Percentiles rank a stretch among this genome's conserved stretches.
Evolutionary conservation across 805 yeast species (phyloP).

Genomic region (Nakazawaea ambrosiae): DNA sequence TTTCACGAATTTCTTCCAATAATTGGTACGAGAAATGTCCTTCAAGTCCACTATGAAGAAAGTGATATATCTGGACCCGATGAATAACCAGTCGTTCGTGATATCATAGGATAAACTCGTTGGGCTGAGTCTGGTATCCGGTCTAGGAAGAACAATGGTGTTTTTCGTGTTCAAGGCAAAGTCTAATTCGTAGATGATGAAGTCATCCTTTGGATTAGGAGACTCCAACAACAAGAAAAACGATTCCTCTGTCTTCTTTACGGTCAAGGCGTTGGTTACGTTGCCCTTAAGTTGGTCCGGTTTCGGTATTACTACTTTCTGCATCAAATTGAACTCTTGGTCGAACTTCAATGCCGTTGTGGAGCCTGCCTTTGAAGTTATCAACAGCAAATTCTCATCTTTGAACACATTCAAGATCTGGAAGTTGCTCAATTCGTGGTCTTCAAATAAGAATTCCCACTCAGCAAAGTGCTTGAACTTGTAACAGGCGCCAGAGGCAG

Average conservation of each 20-base stretch:
- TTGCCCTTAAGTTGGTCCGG: constrained; percentile 26
- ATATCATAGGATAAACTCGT: constrained; percentile 46
- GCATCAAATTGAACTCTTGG: constrained; percentile 23
- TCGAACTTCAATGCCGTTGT: constrained; percentile 35
- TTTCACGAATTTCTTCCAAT: constrained; percentile 42
- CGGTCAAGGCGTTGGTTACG: constrained; percentile 41
- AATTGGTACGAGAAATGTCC: constrained; percentile 12
- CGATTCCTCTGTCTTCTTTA: constrained; percentile 17
- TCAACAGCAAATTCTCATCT: constrained; percentile 15
- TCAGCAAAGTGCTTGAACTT: constrained; percentile 16
- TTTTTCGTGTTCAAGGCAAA: constrained; percentile 17
- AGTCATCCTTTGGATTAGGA: constrained; percentile 56
- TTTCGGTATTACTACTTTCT: constrained; percentile 17
- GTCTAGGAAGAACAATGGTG: constrained; percentile 17
- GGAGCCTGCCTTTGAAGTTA: constrained; percentile 33
- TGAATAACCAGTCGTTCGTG: constrained; percentile 32
- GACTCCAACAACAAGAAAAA: constrained; percentile 48
- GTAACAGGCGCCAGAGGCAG: constrained; percentile 54
- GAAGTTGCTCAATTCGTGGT: constrained; percentile 19
- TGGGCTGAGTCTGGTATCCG: constrained; percentile 38
- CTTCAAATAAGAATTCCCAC: constrained; percentile 24
- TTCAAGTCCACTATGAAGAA: constrained; percentile 45
- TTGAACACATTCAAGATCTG: constrained; percentile 21
- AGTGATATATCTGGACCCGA: constrained; percentile 72
- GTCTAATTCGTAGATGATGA: constrained; percentile 34